Conservation (phyloP, 257 asterid genomes). For the Capsicum chinense region DNA sequence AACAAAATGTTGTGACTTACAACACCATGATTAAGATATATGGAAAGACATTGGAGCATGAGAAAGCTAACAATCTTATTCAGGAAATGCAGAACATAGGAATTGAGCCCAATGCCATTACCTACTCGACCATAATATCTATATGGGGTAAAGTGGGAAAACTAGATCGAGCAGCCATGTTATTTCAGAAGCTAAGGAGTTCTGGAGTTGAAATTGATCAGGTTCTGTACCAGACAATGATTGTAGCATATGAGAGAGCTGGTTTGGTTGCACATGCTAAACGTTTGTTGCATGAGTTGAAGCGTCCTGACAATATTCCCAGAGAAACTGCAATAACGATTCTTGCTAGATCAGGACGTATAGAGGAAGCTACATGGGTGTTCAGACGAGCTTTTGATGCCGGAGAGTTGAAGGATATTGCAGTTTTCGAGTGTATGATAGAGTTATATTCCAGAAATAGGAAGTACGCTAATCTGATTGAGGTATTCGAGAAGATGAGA, state of each 20-base stretch:
- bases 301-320: conserved; percentile 88
- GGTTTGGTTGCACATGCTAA: conserved; percentile 89
- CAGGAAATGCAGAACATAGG: conserved; percentile 83
- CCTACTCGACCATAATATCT: conserved; percentile 89
- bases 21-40: conserved; percentile 93
- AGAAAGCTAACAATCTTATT: conserved; percentile 88
- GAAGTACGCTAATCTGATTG: conserved; percentile 72
- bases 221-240: conserved; percentile 94
- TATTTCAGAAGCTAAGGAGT: conserved; percentile 83
- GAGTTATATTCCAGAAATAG: conserved; percentile 66
- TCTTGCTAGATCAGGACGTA: conserved; percentile 86
- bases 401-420: conserved; percentile 75
- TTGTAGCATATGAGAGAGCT: conserved; percentile 86
- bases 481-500: conserved; percentile 84
- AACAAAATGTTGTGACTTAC: conserved; percentile 88
- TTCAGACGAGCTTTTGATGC: conserved; percentile 80
- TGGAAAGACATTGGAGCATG: conserved; percentile 92
- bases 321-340: conserved; percentile 73
- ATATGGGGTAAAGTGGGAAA: conserved; percentile 93
- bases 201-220: conserved; percentile 86
- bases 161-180: conserved; percentile 78
- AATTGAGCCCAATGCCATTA: conserved; percentile 83
- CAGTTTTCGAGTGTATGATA: conserved; percentile 73
- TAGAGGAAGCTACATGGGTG: conserved; percentile 96
- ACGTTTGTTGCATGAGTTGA: conserved; percentile 75